Evolutionary conservation across 768 basidiomycete genomes (phyloP), one percentile per base, ranked within the genome.

Genomic region (Mycena amicta): DNA sequence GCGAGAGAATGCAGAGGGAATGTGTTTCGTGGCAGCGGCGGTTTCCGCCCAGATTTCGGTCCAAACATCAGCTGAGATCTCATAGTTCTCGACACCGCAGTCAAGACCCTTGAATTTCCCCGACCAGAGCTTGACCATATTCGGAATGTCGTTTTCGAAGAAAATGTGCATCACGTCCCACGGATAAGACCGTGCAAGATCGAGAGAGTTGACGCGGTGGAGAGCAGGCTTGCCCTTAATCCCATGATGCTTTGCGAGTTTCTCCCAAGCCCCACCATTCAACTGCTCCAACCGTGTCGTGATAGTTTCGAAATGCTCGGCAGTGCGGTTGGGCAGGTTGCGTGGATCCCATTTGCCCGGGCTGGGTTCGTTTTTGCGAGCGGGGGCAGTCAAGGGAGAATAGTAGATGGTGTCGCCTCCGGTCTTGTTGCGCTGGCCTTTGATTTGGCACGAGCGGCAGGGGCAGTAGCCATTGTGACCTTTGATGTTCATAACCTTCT

Each of bases 161-260:
- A 82, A 57, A 0, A 80, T 64, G 77, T 83, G 81, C 75, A 83
- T 80, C 59, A 73, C 75, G 51, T 82, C 80, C 65, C 72, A 76
- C 0, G 79, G 77, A 4, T 73, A 66, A 0, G 70, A 71, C 22
- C 51, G 6, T 12, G 76, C 67, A 62, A 70, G 69, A 25, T 69
- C 53, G 18, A 76, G 51, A 0, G 72, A 75, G 0, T 58, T 47
- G 1, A 77, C 69, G 0, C 55, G 23, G 2, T 52, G 33, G 20
- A 79, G 65, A 0, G 70, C 56, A 1, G 76, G 64, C 5, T 62
- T 20, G 22, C 67, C 69, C 22, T 71, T 70, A 56, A 76, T 71
- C 4, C 78, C 74, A 26, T 52, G 61, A 5, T 59, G 15, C 40
- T 66, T 74, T 0, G 68, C 61, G 0, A 70, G 27, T 5, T 53